Evolutionary conservation across 768 basidiomycete genomes (phyloP).

Genomic region (Clitopilus hobsonii): DNA sequence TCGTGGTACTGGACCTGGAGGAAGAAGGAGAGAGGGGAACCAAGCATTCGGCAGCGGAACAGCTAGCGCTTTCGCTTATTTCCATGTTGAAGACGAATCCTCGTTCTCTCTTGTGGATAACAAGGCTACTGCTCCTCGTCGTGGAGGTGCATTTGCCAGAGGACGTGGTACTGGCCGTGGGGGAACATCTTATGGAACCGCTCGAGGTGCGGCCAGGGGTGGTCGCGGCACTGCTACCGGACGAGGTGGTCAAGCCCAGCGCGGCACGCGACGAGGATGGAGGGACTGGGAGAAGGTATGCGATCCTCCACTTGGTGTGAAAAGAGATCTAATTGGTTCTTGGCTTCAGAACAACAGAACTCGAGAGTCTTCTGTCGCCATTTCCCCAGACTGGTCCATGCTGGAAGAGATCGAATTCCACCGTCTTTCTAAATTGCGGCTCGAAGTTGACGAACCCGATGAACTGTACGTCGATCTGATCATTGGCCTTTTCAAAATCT

Average conservation of each 20-base stretch:
- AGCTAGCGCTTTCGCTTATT: conserved; percentile 91
- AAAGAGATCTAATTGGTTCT: conserved; percentile 1
- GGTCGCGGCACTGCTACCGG: conserved; percentile 42
- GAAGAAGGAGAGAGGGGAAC: conserved; percentile 68
- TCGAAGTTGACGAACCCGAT: conserved; percentile 93
- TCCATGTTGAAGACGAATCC: conserved; percentile 97
- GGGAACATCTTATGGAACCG: conserved; percentile 26
- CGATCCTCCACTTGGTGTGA: conserved; percentile 7
- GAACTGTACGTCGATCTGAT: conserved; percentile 58
- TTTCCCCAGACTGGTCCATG: conserved; percentile 90
- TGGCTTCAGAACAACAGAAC: conserved; percentile 63
- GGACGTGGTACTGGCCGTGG: conserved; percentile 55
- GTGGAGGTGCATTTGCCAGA: conserved; percentile 61
- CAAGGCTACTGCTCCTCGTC: conserved; percentile 65
- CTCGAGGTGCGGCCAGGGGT: conserved; percentile 42
- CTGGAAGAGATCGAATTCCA: conserved; percentile 97
- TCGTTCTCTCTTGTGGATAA: conserved; percentile 95
- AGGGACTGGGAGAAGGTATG: conserved; percentile 91
- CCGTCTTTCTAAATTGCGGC: conserved; percentile 82
- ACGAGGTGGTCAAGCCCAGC: conserved; percentile 36
- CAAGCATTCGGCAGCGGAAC: conserved; percentile 89
- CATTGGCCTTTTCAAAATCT: background rate
- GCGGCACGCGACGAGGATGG: conserved; percentile 74
- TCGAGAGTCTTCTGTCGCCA: conserved; percentile 90
- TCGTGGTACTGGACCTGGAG: conserved; percentile 47